Evolutionary conservation across 1,139 yeast genomes (phyloP).

Genomic region (Magnusiomyces paraingens): DNA sequence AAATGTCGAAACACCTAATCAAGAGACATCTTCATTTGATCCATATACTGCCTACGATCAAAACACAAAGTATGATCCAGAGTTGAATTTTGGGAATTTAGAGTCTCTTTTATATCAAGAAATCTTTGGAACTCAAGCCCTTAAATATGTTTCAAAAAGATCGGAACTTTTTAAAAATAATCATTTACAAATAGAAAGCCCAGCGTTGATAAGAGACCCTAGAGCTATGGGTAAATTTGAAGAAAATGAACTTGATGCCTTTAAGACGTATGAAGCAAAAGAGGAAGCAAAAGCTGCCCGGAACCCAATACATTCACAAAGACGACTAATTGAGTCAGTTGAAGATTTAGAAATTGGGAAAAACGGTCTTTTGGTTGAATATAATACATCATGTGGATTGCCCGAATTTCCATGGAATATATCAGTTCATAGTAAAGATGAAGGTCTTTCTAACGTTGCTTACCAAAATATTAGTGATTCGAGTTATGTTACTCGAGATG

Average conservation of each 20-base stretch:
- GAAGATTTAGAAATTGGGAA: constrained; percentile 49
- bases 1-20: constrained; percentile 9
- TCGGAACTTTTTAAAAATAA: constrained; percentile 56
- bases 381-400: constrained; percentile 73
- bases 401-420: constrained; percentile 52
- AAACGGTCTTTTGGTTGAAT: constrained; percentile 67
- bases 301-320: not conserved
- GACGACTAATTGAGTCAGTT: constrained; percentile 20
- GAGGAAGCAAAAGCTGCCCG: constrained; percentile 12
- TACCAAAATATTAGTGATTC: constrained; percentile 23
- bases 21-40: not conserved
- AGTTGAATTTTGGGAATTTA: constrained; percentile 36
- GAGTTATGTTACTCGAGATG: constrained; percentile 11
- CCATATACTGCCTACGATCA: constrained; percentile 11
- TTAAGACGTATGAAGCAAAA: constrained; percentile 12
- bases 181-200: constrained; percentile 56
- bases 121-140: constrained; percentile 70
- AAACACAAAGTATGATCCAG: constrained; percentile 13
- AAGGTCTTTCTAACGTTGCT: constrained; percentile 31
- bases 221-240: constrained; percentile 31
- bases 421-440: constrained; percentile 39
- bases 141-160: constrained; percentile 65
- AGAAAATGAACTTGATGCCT: constrained; percentile 24
- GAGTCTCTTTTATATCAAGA: constrained; percentile 78
- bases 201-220: constrained; percentile 44